Evolutionary conservation across 495 filamentous ascomycete species (phyloP), one percentile per base, ranked within the genome.

Genomic region (Hypomontagnella submonticulosa): DNA sequence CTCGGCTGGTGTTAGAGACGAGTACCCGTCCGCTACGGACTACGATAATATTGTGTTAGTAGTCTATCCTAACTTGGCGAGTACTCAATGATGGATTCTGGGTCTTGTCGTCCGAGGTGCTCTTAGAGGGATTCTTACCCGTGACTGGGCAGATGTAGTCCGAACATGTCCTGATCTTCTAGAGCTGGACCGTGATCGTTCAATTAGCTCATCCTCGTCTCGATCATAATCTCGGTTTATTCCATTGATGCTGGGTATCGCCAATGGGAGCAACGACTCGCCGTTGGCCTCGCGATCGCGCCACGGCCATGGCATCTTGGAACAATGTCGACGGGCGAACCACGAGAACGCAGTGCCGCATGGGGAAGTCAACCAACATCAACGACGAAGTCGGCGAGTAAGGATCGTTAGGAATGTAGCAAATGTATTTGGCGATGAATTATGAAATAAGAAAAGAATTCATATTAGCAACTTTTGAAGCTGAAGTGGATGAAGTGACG

Each of bases 1-100:
- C 74, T 97, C 90, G 70, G 87, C 80, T 23, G 89, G 82, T 19
- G 87, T 86, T 63, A 97, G 83, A 69, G 70, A 80, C 19, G 83
- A 80, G 64, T 75, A 86, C 52, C 83, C 79, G 48, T 85, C 83
- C 55, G 86, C 80, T 15, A 81, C 67, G 37, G 69, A 75, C 80
- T 82, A 61, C 40, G 44, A 37, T 36, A 2, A 57, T 43, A 15
- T 55, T 9, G 32, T 19, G 66, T 67, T 54, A 65, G 60, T 9
- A 46, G 13, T 38, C 37, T 54, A 47, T 38, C 43, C 27, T 37
- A 13, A 4, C 6, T 51, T 38, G 12, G 16, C 42, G 15, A 12
- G 34, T 5, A 4, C 10, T 15, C 2, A 52, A 52, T 1, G 19
- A 12, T 4, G 11, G n/a, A 11, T 11, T 38, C 23, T 27, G 6